Evolutionary conservation across 192 early-diverging fungal genomes (phyloP).

Genomic region (Funneliformis geosporum): DNA sequence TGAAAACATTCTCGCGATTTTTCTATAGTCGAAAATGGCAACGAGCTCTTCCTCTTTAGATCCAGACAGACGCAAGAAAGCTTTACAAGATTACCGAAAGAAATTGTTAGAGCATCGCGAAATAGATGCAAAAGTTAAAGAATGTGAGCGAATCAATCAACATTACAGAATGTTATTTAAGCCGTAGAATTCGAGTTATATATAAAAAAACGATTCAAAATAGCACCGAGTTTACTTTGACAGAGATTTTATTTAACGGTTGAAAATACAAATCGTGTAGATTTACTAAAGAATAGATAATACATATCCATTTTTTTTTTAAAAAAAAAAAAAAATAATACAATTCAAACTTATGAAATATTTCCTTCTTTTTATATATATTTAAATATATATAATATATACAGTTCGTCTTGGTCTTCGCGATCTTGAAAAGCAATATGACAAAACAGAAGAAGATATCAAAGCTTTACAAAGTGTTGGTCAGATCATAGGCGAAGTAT

Average conservation of each 20-base stretch:
- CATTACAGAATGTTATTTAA: background rate
- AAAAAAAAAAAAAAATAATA: too few species aligned
- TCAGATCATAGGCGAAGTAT: slow-evolving; percentile 97
- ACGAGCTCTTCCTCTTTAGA: slow-evolving; percentile 40
- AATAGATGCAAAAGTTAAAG: slow-evolving; percentile 94
- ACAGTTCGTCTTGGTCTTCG: slow-evolving; percentile 84
- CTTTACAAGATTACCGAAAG: slow-evolving; percentile 81
- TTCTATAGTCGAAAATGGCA: slow-evolving; percentile 26
- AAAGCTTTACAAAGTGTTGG: slow-evolving; percentile 99
- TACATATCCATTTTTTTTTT: too few species aligned
- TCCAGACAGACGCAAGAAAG: slow-evolving; percentile 75
- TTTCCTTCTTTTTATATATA: too few species aligned
- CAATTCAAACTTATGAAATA: too few species aligned
- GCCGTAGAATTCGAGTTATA: background rate
- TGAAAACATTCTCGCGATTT: background rate
- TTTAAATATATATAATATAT: too few species aligned
- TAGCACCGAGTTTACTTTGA: too few species aligned
- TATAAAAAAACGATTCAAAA: too few species aligned
- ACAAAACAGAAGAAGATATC: slow-evolving; percentile 97
- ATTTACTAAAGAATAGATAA: too few species aligned
- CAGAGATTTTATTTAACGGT: too few species aligned
- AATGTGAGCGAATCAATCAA: slow-evolving; percentile 53
- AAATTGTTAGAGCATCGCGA: slow-evolving; percentile 92
- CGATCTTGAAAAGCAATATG: slow-evolving; percentile 85
- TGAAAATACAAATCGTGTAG: too few species aligned